Conservation (phyloP, 2,329 filamentous ascomycete genomes). For the Calycina herbarum region DNA sequence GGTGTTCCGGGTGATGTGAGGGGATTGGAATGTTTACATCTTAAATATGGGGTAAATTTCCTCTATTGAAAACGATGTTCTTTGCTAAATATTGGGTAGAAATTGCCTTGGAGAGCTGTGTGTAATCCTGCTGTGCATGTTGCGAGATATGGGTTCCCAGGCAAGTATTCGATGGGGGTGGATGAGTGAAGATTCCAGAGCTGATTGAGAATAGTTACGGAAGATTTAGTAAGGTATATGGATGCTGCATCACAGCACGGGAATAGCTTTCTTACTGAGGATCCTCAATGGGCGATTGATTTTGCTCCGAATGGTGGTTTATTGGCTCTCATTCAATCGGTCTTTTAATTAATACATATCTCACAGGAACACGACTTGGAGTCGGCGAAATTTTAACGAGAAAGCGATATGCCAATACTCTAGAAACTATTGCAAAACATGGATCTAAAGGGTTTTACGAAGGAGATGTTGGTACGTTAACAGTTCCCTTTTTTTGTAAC, state of each 20-base stretch:
- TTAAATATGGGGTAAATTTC: conserved; percentile 60
- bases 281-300: conserved; percentile 66
- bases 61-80: no score
- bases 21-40: conserved; percentile 77
- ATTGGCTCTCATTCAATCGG: not conserved
- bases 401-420: conserved; percentile 62
- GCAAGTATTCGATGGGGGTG: conserved; percentile 21
- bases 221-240: conserved; percentile 78
- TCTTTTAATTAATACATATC: conserved; percentile 8
- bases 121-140: conserved; percentile 72
- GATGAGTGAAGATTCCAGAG: no score
- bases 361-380: conserved; percentile 51
- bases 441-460: conserved; percentile 64
- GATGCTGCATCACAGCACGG: conserved; percentile 44
- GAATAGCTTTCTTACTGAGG: conserved; percentile 58
- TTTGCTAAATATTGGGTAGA: conserved; percentile 34
- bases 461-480: conserved; percentile 49
- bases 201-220: conserved; percentile 49
- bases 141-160: conserved; percentile 69
- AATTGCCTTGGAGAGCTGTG: conserved; percentile 68
- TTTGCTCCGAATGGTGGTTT: conserved; percentile 62
- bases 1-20: conserved; percentile 74
- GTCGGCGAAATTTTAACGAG: conserved; percentile 65
- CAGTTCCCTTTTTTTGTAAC: not conserved
- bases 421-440: conserved; percentile 60